phyloP scores from a whole-genome alignment of 257 asterid species.

The Lavandula angustifolia region DNA sequence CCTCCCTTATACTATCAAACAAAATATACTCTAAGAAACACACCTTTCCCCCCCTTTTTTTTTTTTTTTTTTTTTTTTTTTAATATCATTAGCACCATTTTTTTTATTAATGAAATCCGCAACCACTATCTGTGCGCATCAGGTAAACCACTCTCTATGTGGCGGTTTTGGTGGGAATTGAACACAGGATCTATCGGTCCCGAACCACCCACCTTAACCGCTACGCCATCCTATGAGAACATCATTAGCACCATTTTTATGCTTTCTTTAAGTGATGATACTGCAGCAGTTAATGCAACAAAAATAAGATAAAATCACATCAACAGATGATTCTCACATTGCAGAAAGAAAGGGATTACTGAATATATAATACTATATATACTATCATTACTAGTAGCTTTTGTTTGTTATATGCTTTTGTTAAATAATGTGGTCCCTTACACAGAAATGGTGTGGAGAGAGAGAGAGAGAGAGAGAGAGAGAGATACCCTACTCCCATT shows the following conservation, averaged over 20 bases:
- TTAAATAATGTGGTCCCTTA: constrained; percentile 61
- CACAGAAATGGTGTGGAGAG: constrained; percentile 47
- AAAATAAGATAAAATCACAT: no score
- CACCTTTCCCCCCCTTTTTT: constrained; percentile 21
- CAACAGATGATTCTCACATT: neutral
- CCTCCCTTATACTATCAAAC: constrained; percentile 45
- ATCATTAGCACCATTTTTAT: neutral
- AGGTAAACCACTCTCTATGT: no score
- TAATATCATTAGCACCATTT: neutral
- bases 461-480: constrained; percentile 15
- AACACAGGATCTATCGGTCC: no score
- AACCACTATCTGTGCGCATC: no score
- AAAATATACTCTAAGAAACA: constrained; percentile 35
- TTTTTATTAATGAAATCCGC: no score
- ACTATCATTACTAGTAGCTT: constrained; percentile 39
- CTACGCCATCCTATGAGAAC: no score
- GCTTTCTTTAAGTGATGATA: constrained; percentile 19
- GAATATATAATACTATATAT: constrained; percentile 34
- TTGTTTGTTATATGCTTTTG: constrained; percentile 51
- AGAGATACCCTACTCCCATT: constrained; percentile 63
- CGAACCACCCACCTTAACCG: no score
- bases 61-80: neutral
- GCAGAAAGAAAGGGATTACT: constrained; percentile 9
- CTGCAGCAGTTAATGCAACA: neutral
- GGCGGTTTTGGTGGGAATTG: no score